Evolutionary conservation across 1,284 basidiomycete species (phyloP).

Genomic region (Fomitopsis palustris): DNA sequence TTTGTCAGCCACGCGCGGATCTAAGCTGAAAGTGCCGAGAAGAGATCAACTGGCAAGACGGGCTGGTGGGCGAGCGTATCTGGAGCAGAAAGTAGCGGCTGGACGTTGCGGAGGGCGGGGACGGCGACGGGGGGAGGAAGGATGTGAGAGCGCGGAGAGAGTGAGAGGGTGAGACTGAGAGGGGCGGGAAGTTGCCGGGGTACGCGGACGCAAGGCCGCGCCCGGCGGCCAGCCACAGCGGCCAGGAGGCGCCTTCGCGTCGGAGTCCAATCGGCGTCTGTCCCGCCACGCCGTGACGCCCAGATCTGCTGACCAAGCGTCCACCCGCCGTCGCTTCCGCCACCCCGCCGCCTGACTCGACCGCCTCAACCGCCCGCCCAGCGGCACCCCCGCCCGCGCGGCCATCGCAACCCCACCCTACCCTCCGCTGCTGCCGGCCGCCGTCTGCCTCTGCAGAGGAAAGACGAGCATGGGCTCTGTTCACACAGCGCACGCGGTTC

Average conservation of each 20-base stretch:
- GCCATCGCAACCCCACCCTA: no score
- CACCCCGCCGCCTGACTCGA: constrained; percentile 6
- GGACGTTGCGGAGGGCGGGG: constrained; percentile 3
- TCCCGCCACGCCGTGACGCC: not conserved
- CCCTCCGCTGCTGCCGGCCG: not conserved
- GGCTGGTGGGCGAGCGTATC: not conserved
- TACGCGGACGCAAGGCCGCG: constrained; percentile 12
- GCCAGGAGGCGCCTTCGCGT: not conserved
- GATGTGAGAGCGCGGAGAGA: constrained; percentile 8
- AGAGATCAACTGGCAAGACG: constrained; percentile 3
- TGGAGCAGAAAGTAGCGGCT: not conserved
- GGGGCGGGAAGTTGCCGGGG: constrained; percentile 18
- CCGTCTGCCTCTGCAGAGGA: not conserved
- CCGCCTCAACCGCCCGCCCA: not conserved
- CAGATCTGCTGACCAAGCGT: constrained; percentile 15
- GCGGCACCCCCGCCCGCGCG: not conserved
- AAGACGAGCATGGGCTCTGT: not conserved
- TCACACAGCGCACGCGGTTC: not conserved
- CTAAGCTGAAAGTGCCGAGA: constrained; percentile 12
- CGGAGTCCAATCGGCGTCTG: constrained; percentile 4
- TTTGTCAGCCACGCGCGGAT: constrained; percentile 10
- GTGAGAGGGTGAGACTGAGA: constrained; percentile 2
- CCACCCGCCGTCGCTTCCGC: constrained; percentile 1
- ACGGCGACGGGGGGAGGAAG: constrained; percentile 5
- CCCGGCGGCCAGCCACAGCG: constrained; percentile 5